Evolutionary conservation across 1,284 basidiomycete species (phyloP), one percentile per base, ranked within the genome.

Genomic region (Trichosporon coremiiforme): DNA sequence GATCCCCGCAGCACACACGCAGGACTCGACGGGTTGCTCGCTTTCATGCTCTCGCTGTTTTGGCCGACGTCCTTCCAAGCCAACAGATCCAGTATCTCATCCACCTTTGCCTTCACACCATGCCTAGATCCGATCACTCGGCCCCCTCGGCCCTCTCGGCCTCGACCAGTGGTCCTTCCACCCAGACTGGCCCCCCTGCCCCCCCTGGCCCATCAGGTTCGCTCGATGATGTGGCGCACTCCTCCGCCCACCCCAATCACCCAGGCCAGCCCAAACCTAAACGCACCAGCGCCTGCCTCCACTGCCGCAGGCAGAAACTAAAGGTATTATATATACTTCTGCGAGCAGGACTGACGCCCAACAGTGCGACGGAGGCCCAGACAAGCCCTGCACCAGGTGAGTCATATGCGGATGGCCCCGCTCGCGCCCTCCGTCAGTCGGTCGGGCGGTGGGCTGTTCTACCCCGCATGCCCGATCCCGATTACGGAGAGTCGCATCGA

Each of bases 261-360:
- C 10, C 36, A 1, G 33, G 50, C 20, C 50, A 53, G 55, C 38
- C 66, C 41, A 71, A 63, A 50, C 62, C 47, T 25, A 66, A 63
- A 38, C 70, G 65, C 60, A 70, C 65, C 31, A 69, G 67, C 33
- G 73, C 73, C 12, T 74, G 73, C 31, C 60, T 74, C 45, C 67
- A 74, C 47, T 74, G 73, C 50, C 63, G 73, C 13, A 50, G 73
- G 7, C 71, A 72, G 33, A 74, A 74, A 62, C 67, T 74, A 35
- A 74, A 74, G 69, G 73, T 70, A 64, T 25, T 3, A 25, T 25
- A 5, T 10, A 20, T 25, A 25, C 25, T 25, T 25, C 25, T 25
- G 3, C 25, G 25, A 25, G 15, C 36, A 35, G 7, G 29, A 41
- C 67, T 71, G 57, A 71, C 67, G 0, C 3, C 13, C 63, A 6